Evolutionary conservation across 305 asterid species (phyloP).

Genomic region (Fraxinus greggii): DNA sequence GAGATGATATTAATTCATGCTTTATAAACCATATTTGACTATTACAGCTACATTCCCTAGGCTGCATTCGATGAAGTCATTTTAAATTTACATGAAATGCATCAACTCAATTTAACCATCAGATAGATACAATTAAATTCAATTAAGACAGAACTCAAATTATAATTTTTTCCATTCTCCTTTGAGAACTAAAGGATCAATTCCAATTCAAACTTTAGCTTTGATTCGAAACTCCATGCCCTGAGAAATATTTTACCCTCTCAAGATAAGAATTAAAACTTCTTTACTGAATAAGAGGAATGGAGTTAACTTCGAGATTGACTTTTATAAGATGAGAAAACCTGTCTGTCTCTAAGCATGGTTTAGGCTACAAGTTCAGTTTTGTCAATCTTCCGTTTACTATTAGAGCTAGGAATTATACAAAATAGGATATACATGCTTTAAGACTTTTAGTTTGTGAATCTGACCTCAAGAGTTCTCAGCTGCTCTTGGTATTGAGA

Average conservation of each 20-base stretch:
- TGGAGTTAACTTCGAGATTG: not conserved
- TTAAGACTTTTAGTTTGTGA: not conserved
- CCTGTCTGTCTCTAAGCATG: not conserved
- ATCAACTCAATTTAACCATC: not conserved
- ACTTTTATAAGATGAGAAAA: not conserved
- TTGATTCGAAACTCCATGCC: not conserved
- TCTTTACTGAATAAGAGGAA: not conserved
- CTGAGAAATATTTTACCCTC: not conserved
- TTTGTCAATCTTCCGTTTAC: slow-evolving; percentile 1
- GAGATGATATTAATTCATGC: not conserved
- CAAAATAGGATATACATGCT: not conserved
- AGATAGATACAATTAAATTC: not conserved
- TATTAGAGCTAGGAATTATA: not conserved
- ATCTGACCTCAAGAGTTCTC: slow-evolving; percentile 85
- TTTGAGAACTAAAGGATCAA: not conserved
- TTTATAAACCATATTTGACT: not conserved
- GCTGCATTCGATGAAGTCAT: not conserved
- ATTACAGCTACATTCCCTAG: not conserved
- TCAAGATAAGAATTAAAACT: not conserved
- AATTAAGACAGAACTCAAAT: not conserved
- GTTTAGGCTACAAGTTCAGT: not conserved
- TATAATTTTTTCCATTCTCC: not conserved
- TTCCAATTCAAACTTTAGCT: not conserved
- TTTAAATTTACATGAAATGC: not conserved
- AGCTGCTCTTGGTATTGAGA: slow-evolving; percentile 91